Percentiles rank a stretch among this genome's conserved stretches.
phyloP scores from a whole-genome alignment of 2,329 filamentous ascomycete genomes.

The Beauveria asiatica region DNA sequence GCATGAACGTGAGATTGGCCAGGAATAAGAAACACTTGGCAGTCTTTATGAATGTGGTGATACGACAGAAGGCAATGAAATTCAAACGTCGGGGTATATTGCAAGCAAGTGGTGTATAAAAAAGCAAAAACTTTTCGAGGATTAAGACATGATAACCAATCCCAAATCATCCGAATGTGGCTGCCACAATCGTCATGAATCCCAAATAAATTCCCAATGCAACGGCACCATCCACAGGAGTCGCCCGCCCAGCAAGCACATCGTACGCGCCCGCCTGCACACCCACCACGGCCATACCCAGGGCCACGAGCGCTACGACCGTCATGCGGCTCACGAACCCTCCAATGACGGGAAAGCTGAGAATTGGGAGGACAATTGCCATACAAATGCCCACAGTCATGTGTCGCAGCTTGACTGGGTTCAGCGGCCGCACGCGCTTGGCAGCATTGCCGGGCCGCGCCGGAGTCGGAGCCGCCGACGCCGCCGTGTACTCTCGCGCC shows the following conservation, averaged over 20 bases:
- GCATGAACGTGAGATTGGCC: not conserved
- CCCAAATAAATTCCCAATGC: constrained; percentile 1
- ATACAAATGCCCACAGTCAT: constrained; percentile 17
- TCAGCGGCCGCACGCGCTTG: not conserved
- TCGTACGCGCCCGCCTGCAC: constrained; percentile 19
- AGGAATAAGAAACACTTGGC: no score
- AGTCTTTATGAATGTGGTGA: no score
- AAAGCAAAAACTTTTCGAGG: not conserved
- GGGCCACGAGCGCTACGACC: constrained; percentile 44
- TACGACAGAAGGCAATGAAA: not conserved
- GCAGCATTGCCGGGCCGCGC: not conserved
- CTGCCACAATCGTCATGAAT: constrained; percentile 8
- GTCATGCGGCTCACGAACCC: constrained; percentile 49
- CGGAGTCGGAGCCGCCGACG: not conserved
- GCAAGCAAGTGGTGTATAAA: not conserved
- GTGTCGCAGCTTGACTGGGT: not conserved
- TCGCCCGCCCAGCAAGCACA: constrained; percentile 13
- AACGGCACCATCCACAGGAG: constrained; percentile 11
- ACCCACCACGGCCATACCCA: constrained; percentile 30
- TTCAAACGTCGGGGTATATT: not conserved
- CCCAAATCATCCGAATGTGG: constrained; percentile 11
- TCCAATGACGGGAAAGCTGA: constrained; percentile 49
- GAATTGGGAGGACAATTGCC: constrained; percentile 44
- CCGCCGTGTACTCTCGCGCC: not conserved
- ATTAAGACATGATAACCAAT: no score